These are phyloP conservation scores for Hymenoscyphus albidus DNA, from an alignment of 2,329 filamentous ascomycete genomes.

Conservation along the genomic window DNA sequence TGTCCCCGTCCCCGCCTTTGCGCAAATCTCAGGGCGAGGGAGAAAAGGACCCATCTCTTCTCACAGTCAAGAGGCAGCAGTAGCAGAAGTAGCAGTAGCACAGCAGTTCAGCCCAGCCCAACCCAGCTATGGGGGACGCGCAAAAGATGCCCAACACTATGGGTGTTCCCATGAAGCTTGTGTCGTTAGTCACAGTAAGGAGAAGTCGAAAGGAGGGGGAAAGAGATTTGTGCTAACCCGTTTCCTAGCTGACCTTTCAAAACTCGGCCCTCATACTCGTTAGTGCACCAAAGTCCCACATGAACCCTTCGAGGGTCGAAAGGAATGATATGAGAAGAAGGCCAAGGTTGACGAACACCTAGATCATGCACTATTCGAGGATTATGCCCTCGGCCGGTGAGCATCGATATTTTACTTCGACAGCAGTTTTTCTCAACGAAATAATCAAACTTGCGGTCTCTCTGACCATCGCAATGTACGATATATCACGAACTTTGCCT, in stretches of 20 bases:
- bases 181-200: slow-evolving; percentile 62
- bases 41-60: not conserved
- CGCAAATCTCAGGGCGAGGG: not conserved
- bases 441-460: slow-evolving; percentile 85
- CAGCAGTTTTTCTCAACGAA: slow-evolving; percentile 90
- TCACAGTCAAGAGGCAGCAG: not conserved
- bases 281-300: slow-evolving; percentile 30
- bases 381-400: slow-evolving; percentile 83
- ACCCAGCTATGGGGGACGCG: slow-evolving; percentile 23
- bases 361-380: slow-evolving; percentile 93
- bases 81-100: not conserved
- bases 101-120: too few relatives aligned
- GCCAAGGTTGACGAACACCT: slow-evolving; percentile 20
- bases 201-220: slow-evolving; percentile 15
- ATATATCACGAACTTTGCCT: slow-evolving; percentile 73
- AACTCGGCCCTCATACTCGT: slow-evolving; percentile 75
- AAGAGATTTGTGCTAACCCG: slow-evolving; percentile 29
- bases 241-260: slow-evolving; percentile 66
- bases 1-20: too few relatives aligned
- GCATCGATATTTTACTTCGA: slow-evolving; percentile 88
- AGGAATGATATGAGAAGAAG: slow-evolving; percentile 2
- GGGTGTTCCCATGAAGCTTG: slow-evolving; percentile 64
- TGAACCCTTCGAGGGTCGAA: slow-evolving; percentile 8
- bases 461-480: slow-evolving; percentile 81
- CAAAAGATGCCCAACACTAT: slow-evolving; percentile 33